phyloP scores from a whole-genome alignment of 176 grass and related monocot genomes.

The Zea luxurians region DNA sequence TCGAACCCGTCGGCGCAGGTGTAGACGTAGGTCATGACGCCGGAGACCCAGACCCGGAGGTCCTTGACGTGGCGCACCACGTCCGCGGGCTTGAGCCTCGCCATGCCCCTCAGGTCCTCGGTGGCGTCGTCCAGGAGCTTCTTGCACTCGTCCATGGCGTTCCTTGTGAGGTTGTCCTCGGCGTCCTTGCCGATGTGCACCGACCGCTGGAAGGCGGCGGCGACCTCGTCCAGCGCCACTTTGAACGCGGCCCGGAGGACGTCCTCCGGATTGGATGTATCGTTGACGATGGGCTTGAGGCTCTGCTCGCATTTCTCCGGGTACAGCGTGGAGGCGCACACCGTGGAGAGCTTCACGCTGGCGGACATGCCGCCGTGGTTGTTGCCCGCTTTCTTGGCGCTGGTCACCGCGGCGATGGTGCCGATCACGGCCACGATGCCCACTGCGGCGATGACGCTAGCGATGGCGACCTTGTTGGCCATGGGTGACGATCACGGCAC shows the following conservation, averaged over 20 bases:
- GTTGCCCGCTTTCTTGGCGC: not conserved
- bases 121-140: slow-evolving; percentile 61
- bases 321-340: slow-evolving; percentile 72
- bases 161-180: slow-evolving; percentile 42
- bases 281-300: slow-evolving; percentile 49
- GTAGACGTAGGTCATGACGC: slow-evolving; percentile 66
- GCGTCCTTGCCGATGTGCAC: slow-evolving; percentile 43
- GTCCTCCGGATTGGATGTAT: slow-evolving; percentile 44
- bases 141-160: slow-evolving; percentile 63
- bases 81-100: slow-evolving; percentile 33
- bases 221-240: slow-evolving; percentile 53
- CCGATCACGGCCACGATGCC: slow-evolving; percentile 68
- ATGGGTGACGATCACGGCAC: slow-evolving; percentile 24
- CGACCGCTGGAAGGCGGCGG: slow-evolving; percentile 33
- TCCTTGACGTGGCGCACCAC: slow-evolving; percentile 43
- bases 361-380: slow-evolving; percentile 12
- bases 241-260: slow-evolving; percentile 49
- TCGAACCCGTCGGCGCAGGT: slow-evolving; percentile 87
- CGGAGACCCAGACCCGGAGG: slow-evolving; percentile 62
- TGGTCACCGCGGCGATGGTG: slow-evolving; percentile 55
- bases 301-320: slow-evolving; percentile 63
- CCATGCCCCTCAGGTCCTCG: slow-evolving; percentile 51
- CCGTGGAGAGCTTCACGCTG: slow-evolving; percentile 43
- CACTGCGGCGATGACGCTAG: slow-evolving; percentile 55
- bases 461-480: slow-evolving; percentile 55